These are phyloP conservation scores for Botrytis squamosa DNA, from an alignment of 2,329 filamentous ascomycete genomes.

Conservation along the genomic window DNA sequence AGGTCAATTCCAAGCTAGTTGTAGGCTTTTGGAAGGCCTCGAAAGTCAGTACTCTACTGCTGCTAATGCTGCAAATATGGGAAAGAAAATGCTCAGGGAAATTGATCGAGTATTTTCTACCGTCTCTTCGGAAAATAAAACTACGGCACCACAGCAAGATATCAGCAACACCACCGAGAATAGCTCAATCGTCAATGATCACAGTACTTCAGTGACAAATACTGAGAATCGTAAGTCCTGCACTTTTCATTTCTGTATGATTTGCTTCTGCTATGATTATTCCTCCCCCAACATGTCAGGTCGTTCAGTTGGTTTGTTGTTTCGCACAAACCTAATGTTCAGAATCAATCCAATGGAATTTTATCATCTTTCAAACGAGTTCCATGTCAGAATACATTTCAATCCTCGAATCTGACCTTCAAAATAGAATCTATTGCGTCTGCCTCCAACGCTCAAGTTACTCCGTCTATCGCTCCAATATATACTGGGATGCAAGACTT, in stretches of 20 bases:
- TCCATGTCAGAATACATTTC: neutral
- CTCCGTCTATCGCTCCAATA: neutral
- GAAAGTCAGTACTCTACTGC: slow-evolving; percentile 57
- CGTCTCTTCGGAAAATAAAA: slow-evolving; percentile 15
- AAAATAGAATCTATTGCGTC: neutral
- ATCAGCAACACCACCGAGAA: neutral
- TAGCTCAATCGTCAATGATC: neutral
- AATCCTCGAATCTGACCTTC: neutral
- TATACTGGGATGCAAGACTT: slow-evolving; percentile 23
- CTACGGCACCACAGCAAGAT: slow-evolving; percentile 1
- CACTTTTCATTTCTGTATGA: neutral
- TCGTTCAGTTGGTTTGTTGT: neutral
- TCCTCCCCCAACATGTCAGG: neutral
- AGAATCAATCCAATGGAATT: neutral
- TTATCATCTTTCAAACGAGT: neutral
- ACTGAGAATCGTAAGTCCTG: neutral
- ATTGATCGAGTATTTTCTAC: slow-evolving; percentile 32
- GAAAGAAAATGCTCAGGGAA: slow-evolving; percentile 30
- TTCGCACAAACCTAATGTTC: neutral
- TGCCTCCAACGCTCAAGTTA: neutral
- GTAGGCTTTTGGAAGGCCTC: slow-evolving; percentile 51
- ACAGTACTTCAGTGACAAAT: neutral
- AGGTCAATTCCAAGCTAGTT: slow-evolving; percentile 54
- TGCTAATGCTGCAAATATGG: slow-evolving; percentile 41
- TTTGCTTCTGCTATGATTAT: neutral